A percentile compares a stretch with the other conserved stretches of the same genome.
phyloP scores from a whole-genome alignment of 257 asterid species.

The Coffea eugenioides region DNA sequence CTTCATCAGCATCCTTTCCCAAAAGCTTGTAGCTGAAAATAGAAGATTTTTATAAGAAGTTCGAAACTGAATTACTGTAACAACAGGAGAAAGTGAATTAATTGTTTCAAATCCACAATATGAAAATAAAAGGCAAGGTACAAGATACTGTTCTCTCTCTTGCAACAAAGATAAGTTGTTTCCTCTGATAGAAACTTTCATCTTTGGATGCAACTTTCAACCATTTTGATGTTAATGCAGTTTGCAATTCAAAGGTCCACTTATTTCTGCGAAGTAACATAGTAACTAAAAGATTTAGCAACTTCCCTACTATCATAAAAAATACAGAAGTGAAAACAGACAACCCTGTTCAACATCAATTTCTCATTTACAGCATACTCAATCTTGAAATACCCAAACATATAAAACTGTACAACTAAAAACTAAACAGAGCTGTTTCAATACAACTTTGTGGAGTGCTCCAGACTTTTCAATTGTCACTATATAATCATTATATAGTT shows the following conservation, averaged over 20 bases:
- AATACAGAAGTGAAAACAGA: not conserved
- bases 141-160: not conserved
- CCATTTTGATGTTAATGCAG: not conserved
- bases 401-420: not conserved
- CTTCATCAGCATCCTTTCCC: constrained; percentile 75
- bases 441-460: not conserved
- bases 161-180: not conserved
- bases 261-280: not conserved
- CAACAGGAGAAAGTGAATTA: not conserved
- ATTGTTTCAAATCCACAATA: not conserved
- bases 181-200: not conserved
- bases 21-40: constrained; percentile 69
- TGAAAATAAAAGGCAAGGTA: not conserved
- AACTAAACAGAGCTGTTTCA: not conserved
- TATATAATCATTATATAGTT: not conserved
- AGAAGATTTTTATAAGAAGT: constrained; percentile 18
- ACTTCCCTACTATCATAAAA: not conserved
- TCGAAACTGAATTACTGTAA: constrained; percentile 6
- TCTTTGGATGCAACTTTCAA: not conserved
- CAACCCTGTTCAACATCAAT: not conserved
- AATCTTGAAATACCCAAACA: not conserved
- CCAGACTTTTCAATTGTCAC: not conserved
- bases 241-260: not conserved
- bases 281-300: not conserved
- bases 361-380: not conserved